phyloP scores from a whole-genome alignment of 352 stramenopile genomes.

The Globisporangium heterothallicum region DNA sequence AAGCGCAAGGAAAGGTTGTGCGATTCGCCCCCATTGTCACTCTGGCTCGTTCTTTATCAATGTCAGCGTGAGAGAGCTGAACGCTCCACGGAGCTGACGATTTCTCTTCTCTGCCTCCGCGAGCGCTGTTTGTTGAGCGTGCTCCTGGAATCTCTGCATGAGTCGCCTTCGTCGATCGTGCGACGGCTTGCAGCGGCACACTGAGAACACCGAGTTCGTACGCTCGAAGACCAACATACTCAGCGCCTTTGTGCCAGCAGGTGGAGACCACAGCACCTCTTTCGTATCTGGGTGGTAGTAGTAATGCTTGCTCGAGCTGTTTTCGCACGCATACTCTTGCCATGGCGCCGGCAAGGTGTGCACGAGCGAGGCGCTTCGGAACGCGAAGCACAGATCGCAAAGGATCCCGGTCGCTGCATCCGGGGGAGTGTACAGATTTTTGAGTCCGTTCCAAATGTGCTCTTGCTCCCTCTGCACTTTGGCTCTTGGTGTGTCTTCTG shows the following conservation, averaged over 20 bases:
- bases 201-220: conserved; percentile 49
- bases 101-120: conserved; percentile 37
- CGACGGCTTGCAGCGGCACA: conserved; percentile 59
- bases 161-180: conserved; percentile 34
- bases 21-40: no score
- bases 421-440: conserved; percentile 40
- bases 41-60: conserved; percentile 19
- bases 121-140: conserved; percentile 31
- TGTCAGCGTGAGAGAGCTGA: conserved; percentile 40
- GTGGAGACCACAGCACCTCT: conserved; percentile 41
- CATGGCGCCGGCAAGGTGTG: conserved; percentile 30
- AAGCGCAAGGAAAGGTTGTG: no score
- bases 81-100: conserved; percentile 40
- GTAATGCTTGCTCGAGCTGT: conserved; percentile 35
- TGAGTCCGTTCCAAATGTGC: conserved; percentile 23
- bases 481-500: neutral
- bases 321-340: conserved; percentile 45
- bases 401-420: conserved; percentile 45
- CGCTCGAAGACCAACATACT: conserved; percentile 46
- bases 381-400: conserved; percentile 42
- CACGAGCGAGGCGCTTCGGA: conserved; percentile 29
- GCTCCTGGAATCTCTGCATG: conserved; percentile 52
- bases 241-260: conserved; percentile 26
- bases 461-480: neutral
- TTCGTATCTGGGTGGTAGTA: conserved; percentile 37